phyloP scores from a whole-genome alignment of 2,329 filamentous ascomycete genomes.

The Penicillium psychrosexuale region DNA sequence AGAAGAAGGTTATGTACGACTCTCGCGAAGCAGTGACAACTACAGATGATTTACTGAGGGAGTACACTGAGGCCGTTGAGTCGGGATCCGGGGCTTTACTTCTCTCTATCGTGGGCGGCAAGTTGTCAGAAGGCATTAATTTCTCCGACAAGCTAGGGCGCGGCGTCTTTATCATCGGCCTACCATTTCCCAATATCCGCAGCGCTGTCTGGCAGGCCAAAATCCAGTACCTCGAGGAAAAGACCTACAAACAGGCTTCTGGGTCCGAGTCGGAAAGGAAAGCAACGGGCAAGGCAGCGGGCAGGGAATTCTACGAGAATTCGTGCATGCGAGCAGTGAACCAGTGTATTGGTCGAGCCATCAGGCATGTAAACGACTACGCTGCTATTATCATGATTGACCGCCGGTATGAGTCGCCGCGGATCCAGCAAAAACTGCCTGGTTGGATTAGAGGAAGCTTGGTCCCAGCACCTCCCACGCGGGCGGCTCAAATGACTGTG shows the following conservation, averaged over 20 bases:
- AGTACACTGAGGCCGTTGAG: constrained; percentile 68
- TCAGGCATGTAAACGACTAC: constrained; percentile 83
- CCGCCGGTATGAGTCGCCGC: constrained; percentile 67
- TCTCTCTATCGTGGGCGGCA: constrained; percentile 87
- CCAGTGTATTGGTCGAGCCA: constrained; percentile 90
- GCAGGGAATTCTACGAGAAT: constrained; percentile 85
- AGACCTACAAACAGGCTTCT: constrained; percentile 38
- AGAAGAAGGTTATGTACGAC: constrained; percentile 53
- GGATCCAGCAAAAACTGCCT: constrained; percentile 76
- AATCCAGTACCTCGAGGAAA: constrained; percentile 76
- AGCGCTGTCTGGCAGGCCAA: constrained; percentile 92
- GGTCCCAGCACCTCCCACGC: constrained; percentile 20
- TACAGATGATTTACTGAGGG: constrained; percentile 67
- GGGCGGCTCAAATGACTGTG: constrained; percentile 26
- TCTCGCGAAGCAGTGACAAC: constrained; percentile 44
- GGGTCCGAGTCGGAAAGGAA: constrained; percentile 30
- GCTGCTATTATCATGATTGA: constrained; percentile 87
- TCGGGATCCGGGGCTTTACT: constrained; percentile 68
- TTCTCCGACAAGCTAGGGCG: constrained; percentile 89
- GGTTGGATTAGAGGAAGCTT: constrained; percentile 81
- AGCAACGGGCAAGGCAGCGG: constrained; percentile 48
- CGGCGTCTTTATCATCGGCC: constrained; percentile 83
- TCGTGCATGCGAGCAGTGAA: constrained; percentile 96
- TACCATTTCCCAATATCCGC: constrained; percentile 88
- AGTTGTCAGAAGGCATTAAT: constrained; percentile 96